Base-by-base conservation (phyloP, 768 basidiomycete genomes). In the Boletus subparvulus region DNA sequence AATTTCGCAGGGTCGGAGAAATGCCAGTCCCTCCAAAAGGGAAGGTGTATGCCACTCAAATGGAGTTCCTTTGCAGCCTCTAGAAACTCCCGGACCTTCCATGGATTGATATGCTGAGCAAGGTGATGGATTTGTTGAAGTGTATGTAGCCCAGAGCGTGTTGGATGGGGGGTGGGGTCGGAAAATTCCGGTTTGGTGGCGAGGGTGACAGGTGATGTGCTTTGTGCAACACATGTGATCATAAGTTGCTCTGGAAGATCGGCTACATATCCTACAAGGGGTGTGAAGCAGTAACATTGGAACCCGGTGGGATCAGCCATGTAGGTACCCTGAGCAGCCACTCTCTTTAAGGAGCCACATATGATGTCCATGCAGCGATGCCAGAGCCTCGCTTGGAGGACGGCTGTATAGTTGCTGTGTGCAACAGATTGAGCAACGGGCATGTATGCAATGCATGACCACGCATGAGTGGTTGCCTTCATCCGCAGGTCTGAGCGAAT, bases 11-110 rank as follows among this genome's bases (percentile, higher is more conserved):
- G 75, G 42, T 75, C 61, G 0, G 72, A 61, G 13, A 73, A 59
- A 3, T 60, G 43, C 70, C 72, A 79, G 52, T 78, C 65, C 7
- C 66, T 49, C 74, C 74, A 78, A 53, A 78, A 77, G 1, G 71
- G 77, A 0, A 50, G 54, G 12, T 60, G 55, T 0, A 66, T 45
- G 0, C 64, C 65, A 21, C 26, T 55, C 17, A 65, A 57, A 3
- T 42, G 0, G 0, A 57, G 3, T 1, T n/a, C 40, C 16, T 65
- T 67, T 0, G 70, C 61, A 4, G 52, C 58, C 13, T 63, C 57
- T 17, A 61, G 47, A 60, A 72, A 75, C 3, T 55, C 46, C 4
- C 59, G 36, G 8, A 75, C 16, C 17, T 72, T 60, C 64, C 64
- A 65, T 6, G 69, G 69, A 48, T 72, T 45, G 2, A 61, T 50